Evolutionary conservation across 2,329 filamentous ascomycete species (phyloP).

Genomic region (Cyclaneusma minus): DNA sequence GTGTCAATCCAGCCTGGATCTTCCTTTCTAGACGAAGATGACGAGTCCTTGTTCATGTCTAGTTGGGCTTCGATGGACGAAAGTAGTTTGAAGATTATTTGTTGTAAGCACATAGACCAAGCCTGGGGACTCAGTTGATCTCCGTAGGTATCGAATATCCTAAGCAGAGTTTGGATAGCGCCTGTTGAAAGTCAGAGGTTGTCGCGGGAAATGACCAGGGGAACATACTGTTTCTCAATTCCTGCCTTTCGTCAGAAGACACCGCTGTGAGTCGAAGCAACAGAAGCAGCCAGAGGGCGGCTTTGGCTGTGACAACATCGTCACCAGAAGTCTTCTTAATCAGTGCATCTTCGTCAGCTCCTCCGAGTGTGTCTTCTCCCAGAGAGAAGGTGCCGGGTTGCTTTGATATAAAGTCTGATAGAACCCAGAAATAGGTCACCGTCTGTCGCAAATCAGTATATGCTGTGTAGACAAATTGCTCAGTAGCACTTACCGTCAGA

Average conservation of each 20-base stretch:
- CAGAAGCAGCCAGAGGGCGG: slow-evolving; percentile 66
- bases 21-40: slow-evolving; percentile 22
- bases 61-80: slow-evolving; percentile 50
- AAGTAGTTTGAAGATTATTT: slow-evolving; percentile 66
- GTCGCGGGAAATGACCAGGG: slow-evolving; percentile 23
- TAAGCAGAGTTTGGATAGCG: slow-evolving; percentile 76
- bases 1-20: slow-evolving; percentile 56
- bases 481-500: slow-evolving; percentile 49
- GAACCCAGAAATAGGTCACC: slow-evolving; percentile 89
- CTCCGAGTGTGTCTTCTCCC: slow-evolving; percentile 37
- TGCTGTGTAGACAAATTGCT: slow-evolving; percentile 1
- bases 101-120: slow-evolving; percentile 72
- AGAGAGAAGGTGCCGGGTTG: slow-evolving; percentile 42
- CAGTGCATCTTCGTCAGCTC: slow-evolving; percentile 39
- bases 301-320: slow-evolving; percentile 44
- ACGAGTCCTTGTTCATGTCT: slow-evolving; percentile 19
- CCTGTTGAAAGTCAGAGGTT: slow-evolving; percentile 29
- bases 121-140: slow-evolving; percentile 62
- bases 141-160: slow-evolving; percentile 85
- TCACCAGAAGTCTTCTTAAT: slow-evolving; percentile 41
- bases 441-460: slow-evolving; percentile 33
- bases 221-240: slow-evolving; percentile 56
- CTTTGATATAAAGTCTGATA: slow-evolving; percentile 70
- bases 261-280: slow-evolving; percentile 56
- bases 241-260: slow-evolving; percentile 54